Conservation (phyloP, 345 rosid species). For the Arabis hirsuta region DNA sequence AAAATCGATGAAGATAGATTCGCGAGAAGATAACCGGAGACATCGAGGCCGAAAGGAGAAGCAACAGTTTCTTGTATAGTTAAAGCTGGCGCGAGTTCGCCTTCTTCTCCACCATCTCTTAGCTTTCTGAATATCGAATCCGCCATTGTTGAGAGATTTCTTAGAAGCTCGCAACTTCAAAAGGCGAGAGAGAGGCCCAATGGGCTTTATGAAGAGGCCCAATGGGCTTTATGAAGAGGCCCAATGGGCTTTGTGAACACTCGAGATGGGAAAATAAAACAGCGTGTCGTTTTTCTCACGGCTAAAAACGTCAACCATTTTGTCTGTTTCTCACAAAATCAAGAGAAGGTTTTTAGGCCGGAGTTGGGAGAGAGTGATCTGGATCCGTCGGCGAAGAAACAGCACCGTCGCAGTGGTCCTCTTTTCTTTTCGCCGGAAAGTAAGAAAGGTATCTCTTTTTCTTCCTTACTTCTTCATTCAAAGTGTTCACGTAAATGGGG, state of each 20-base stretch:
- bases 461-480: not conserved
- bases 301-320: conserved; percentile 34
- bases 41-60: conserved; percentile 73
- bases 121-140: conserved; percentile 74
- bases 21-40: conserved; percentile 62
- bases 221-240: conserved; percentile 8
- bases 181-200: not conserved
- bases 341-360: conserved; percentile 23
- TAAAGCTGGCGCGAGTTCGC: conserved; percentile 82
- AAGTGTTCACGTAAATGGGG: not conserved
- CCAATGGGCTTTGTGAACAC: conserved; percentile 18
- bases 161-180: too few species aligned
- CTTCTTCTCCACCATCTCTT: conserved; percentile 82
- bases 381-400: conserved; percentile 34
- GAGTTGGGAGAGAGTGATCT: not conserved
- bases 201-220: too few species aligned
- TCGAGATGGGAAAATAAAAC: not conserved
- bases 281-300: conserved; percentile 7
- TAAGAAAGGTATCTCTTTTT: not conserved
- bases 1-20: conserved; percentile 64
- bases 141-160: conserved; percentile 55
- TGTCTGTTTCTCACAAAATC: not conserved
- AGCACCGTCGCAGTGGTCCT: not conserved
- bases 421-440: conserved; percentile 5
- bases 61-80: conserved; percentile 65